Conservation (phyloP, 305 asterid species). For the Plantago coronopus region DNA sequence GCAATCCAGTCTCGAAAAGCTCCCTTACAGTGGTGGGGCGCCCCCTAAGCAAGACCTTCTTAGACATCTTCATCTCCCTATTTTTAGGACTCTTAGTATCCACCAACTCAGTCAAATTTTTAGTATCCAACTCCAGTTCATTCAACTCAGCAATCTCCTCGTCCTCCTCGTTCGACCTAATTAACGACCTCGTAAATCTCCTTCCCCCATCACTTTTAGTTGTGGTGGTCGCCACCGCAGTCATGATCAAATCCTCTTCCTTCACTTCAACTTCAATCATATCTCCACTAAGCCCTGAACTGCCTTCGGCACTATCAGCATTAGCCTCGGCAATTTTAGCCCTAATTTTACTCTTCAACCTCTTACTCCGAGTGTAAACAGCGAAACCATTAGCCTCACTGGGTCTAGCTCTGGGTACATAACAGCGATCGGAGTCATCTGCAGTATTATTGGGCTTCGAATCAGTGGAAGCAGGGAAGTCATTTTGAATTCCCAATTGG, state of each 20-base stretch:
- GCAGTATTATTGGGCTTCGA: slow-evolving; percentile 32
- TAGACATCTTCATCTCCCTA: slow-evolving; percentile 67
- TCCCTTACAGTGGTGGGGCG: slow-evolving; percentile 83
- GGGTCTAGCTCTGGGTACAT: slow-evolving; percentile 41
- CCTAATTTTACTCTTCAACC: slow-evolving; percentile 43
- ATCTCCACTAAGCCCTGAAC: slow-evolving; percentile 31
- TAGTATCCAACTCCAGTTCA: slow-evolving; percentile 2
- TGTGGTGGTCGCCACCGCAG: background rate
- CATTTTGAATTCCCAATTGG: slow-evolving; percentile 28
- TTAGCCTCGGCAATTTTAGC: slow-evolving; percentile 26
- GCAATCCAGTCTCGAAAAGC: slow-evolving; percentile 88
- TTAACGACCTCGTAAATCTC: slow-evolving; percentile 55
- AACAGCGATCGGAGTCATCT: slow-evolving; percentile 32
- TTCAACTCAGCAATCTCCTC: background rate
- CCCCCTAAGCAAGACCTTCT: slow-evolving; percentile 50
- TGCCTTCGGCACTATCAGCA: slow-evolving; percentile 27
- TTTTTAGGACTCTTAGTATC: slow-evolving; percentile 38
- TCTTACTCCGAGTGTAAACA: slow-evolving; percentile 66
- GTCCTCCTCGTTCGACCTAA: slow-evolving; percentile 30
- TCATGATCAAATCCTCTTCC: slow-evolving; percentile 26
- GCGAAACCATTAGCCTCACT: slow-evolving; percentile 53
- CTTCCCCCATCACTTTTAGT: slow-evolving; percentile 25
- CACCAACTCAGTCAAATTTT: slow-evolving; percentile 28
- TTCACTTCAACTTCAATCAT: slow-evolving; percentile 60
- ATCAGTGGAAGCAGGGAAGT: slow-evolving; percentile 20